Conservation (phyloP, 2,329 filamentous ascomycete species). For the Fusarium graminum region DNA sequence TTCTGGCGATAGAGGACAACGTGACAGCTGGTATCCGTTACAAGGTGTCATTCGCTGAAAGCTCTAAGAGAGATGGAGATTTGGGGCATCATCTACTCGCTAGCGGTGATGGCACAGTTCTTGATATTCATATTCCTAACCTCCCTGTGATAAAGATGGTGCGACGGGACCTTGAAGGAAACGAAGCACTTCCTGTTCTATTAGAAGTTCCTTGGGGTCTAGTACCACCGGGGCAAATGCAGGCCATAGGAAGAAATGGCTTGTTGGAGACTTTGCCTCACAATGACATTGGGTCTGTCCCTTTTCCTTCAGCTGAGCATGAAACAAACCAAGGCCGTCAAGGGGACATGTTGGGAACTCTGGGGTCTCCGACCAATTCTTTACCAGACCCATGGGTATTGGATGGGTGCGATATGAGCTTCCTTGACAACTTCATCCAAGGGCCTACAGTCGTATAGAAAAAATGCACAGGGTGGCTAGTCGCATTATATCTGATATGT, state of each 20-base stretch:
- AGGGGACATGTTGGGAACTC: background rate
- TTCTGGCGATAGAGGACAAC: conserved; percentile 59
- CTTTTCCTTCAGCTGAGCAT: background rate
- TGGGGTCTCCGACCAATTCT: background rate
- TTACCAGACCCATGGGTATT: conserved; percentile 6
- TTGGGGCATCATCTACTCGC: conserved; percentile 33
- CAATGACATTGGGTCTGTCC: too few relatives aligned
- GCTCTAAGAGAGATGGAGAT: conserved; percentile 38
- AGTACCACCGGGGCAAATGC: background rate
- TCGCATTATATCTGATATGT: too few relatives aligned
- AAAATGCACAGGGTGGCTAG: too few relatives aligned
- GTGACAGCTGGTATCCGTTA: conserved; percentile 50
- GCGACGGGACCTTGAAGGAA: background rate
- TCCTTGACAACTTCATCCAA: conserved; percentile 17
- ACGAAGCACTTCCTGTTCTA: background rate
- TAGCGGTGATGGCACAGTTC: conserved; percentile 19
- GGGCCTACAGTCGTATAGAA: conserved; percentile 6
- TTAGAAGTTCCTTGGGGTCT: conserved; percentile 11
- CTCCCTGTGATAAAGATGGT: conserved; percentile 57
- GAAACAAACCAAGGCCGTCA: too few relatives aligned
- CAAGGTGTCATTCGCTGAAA: conserved; percentile 32
- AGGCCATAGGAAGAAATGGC: fast-evolving
- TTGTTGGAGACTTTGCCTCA: background rate
- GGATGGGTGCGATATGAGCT: conserved; percentile 21
- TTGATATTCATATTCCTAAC: conserved; percentile 59